These are phyloP conservation scores for Chamaenerion angustifolium DNA, from an alignment of 345 rosid species.

Conservation along the genomic window DNA sequence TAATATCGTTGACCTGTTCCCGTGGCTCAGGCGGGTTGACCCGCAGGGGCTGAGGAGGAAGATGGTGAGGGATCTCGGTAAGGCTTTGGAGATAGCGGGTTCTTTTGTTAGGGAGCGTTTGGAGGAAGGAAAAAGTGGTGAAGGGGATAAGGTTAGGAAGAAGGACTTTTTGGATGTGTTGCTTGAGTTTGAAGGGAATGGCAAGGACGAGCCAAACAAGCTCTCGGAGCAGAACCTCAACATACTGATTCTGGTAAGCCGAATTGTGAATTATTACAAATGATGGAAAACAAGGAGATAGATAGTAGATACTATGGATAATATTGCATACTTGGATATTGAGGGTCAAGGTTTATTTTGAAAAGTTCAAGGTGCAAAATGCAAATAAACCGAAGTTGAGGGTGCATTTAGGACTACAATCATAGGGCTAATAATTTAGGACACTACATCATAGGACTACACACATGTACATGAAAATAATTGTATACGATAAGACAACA, in stretches of 20 bases:
- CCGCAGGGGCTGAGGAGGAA: slow-evolving; percentile 39
- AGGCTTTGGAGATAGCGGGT: slow-evolving; percentile 28
- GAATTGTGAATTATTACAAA: neutral
- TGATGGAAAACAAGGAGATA: neutral
- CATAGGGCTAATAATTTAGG: too few species aligned
- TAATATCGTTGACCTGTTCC: slow-evolving; percentile 30
- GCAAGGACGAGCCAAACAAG: slow-evolving; percentile 29
- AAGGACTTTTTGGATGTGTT: slow-evolving; percentile 40
- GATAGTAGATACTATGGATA: too few species aligned
- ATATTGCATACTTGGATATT: too few species aligned
- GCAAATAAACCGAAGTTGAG: too few species aligned
- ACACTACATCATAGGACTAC: too few species aligned
- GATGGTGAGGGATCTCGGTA: slow-evolving; percentile 34
- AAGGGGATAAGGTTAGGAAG: slow-evolving; percentile 1
- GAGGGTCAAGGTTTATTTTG: too few species aligned
- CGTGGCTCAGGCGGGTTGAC: slow-evolving; percentile 32
- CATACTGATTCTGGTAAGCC: slow-evolving; percentile 32
- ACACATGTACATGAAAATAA: too few species aligned
- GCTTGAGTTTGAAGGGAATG: slow-evolving; percentile 35
- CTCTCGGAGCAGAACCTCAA: slow-evolving; percentile 20
- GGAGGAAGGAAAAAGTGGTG: slow-evolving; percentile 7
- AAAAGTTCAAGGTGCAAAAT: neutral
- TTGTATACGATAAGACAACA: too few species aligned
- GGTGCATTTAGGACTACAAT: too few species aligned
- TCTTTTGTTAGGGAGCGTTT: slow-evolving; percentile 27